Percentiles rank a stretch among this genome's conserved stretches.
Conservation (phyloP, 1,284 basidiomycete species). For the Malassezia furfur region DNA sequence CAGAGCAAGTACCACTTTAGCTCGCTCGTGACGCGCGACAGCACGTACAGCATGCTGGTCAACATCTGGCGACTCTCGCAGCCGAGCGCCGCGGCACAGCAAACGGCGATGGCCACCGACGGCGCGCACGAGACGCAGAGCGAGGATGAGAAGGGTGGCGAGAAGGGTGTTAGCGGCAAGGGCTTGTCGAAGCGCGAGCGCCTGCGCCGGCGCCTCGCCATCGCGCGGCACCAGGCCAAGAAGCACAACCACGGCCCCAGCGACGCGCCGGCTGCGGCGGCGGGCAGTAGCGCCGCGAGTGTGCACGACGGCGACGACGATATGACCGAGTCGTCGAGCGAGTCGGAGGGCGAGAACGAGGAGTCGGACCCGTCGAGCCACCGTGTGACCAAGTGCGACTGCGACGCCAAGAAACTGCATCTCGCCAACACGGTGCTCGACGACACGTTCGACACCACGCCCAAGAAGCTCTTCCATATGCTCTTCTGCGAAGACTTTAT, state of each 20-base stretch:
- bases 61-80: conserved; percentile 90
- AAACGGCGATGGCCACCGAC: conserved; percentile 20
- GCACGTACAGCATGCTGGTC: conserved; percentile 86
- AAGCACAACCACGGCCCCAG: conserved; percentile 21
- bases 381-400: conserved; percentile 61
- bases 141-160: conserved; percentile 11
- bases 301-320: conserved; percentile 17
- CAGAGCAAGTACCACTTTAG: conserved; percentile 76
- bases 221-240: conserved; percentile 17
- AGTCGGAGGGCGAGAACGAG: conserved; percentile 22
- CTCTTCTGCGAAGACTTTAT: conserved; percentile 94
- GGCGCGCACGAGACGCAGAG: conserved; percentile 12
- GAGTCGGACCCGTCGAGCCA: conserved; percentile 24
- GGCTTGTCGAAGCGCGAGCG: conserved; percentile 29
- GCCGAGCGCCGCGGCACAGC: conserved; percentile 53
- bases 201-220: conserved; percentile 19
- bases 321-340: conserved; percentile 9
- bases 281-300: not conserved
- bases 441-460: conserved; percentile 70
- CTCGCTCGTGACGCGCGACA: conserved; percentile 89
- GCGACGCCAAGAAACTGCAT: conserved; percentile 65
- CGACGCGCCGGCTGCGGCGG: not conserved
- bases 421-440: conserved; percentile 67
- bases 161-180: conserved; percentile 7
- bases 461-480: conserved; percentile 88